These are phyloP conservation scores for Leishmania turanica DNA, from an alignment of 208 protist genomes.

Conservation along the genomic window DNA sequence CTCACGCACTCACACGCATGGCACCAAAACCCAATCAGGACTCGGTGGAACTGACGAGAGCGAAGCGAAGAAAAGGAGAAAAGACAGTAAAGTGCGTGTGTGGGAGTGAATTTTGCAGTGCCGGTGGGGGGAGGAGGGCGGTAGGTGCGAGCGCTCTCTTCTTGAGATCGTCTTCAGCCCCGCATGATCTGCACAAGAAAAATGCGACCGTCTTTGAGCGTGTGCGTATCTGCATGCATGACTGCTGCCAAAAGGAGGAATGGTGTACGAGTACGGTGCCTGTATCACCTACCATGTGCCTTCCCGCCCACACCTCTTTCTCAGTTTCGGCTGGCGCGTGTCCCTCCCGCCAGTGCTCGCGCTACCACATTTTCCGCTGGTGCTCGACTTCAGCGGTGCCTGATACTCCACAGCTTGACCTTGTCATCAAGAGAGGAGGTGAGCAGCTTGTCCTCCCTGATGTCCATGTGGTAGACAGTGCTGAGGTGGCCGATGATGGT, in stretches of 20 bases:
- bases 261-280: not conserved
- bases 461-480: slow-evolving; percentile 88
- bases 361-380: not conserved
- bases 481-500: slow-evolving; percentile 79
- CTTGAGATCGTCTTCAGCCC: not conserved
- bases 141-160: not conserved
- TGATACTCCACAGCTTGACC: slow-evolving; percentile 83
- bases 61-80: not conserved
- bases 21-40: not conserved
- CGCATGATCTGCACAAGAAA: not conserved
- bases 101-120: slow-evolving; percentile 1
- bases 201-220: not conserved
- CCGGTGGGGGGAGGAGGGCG: not conserved
- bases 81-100: not conserved
- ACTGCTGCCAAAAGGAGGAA: not conserved
- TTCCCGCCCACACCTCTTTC: not conserved
- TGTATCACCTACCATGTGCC: slow-evolving; percentile 3
- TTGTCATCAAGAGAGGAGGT: slow-evolving; percentile 84
- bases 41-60: not conserved
- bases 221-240: not conserved
- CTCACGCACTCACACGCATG: not conserved
- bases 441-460: slow-evolving; percentile 72
- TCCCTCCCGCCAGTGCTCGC: not conserved
- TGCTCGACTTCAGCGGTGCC: slow-evolving; percentile 12
- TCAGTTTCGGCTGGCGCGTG: not conserved